Conservation (phyloP, 768 basidiomycete genomes). For the Panaeolus cyanescens region DNA sequence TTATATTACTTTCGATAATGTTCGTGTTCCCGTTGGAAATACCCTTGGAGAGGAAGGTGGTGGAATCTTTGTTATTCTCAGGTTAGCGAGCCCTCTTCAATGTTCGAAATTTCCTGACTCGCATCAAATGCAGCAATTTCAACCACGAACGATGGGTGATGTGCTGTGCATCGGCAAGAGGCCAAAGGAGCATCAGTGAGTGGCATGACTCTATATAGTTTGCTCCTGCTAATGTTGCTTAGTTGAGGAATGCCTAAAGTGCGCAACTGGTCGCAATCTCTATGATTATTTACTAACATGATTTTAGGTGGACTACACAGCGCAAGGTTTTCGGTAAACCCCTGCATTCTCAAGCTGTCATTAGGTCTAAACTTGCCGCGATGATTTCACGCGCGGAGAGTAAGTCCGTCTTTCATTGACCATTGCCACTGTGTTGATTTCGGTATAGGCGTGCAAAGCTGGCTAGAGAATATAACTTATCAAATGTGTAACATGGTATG, state of each 20-base stretch:
- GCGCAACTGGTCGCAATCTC: constrained; percentile 11
- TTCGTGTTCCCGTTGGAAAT: constrained; percentile 85
- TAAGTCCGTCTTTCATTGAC: constrained; percentile 16
- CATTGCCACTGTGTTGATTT: background rate
- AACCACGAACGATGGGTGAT: constrained; percentile 96
- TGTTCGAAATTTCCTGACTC: background rate
- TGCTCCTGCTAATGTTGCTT: constrained; percentile 18
- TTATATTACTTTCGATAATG: constrained; percentile 82
- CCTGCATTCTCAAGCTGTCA: constrained; percentile 79
- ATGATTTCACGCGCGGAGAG: constrained; percentile 82
- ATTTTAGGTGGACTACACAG: constrained; percentile 76
- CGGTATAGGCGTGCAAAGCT: constrained; percentile 58
- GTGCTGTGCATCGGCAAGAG: constrained; percentile 71
- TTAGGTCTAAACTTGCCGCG: constrained; percentile 81
- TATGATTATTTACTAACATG: background rate
- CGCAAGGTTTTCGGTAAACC: constrained; percentile 93
- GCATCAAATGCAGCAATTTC: constrained; percentile 63
- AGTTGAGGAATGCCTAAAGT: constrained; percentile 87
- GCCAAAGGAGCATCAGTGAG: constrained; percentile 35
- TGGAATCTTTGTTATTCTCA: constrained; percentile 39
- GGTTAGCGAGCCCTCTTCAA: constrained; percentile 13
- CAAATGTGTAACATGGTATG: constrained; percentile 85
- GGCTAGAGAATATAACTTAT: constrained; percentile 87
- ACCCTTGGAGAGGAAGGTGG: constrained; percentile 59
- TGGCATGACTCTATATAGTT: background rate